phyloP scores from a whole-genome alignment of 2,329 filamentous ascomycete species.

The Dothistroma septosporum region DNA sequence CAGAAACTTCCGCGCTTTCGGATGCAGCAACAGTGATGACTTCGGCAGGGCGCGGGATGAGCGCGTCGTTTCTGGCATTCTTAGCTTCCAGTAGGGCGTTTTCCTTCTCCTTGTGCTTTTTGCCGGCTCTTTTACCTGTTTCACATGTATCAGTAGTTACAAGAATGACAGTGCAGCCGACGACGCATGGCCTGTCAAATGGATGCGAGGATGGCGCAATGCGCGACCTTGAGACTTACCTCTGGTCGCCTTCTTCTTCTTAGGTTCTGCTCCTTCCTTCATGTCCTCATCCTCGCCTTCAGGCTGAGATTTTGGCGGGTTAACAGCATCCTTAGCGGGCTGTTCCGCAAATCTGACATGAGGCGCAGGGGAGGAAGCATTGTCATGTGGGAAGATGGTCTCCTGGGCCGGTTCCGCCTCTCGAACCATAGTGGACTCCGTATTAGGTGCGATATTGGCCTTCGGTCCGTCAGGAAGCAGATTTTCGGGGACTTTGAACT shows the following conservation, averaged over 20 bases:
- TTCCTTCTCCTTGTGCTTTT: conserved; percentile 43
- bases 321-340: conserved; percentile 5
- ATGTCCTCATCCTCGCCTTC: conserved; percentile 29
- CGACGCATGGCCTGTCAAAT: not conserved
- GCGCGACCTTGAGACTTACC: conserved; percentile 18
- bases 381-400: conserved; percentile 32
- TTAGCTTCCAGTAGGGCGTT: conserved; percentile 35
- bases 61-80: conserved; percentile 6
- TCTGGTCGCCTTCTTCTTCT: conserved; percentile 50
- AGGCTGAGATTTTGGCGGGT: conserved; percentile 17
- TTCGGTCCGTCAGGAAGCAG: not conserved
- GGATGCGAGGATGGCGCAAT: not conserved
- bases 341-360: conserved; percentile 17
- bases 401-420: conserved; percentile 35
- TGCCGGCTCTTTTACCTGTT: conserved; percentile 43
- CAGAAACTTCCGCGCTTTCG: conserved; percentile 41
- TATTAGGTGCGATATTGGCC: not conserved
- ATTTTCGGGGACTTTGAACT: not conserved
- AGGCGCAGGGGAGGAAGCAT: conserved; percentile 1
- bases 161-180: not conserved
- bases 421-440: conserved; percentile 18
- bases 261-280: conserved; percentile 25
- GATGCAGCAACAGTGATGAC: conserved; percentile 43
- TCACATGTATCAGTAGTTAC: not conserved
- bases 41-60: conserved; percentile 32